Conservation (phyloP, 139 green algal species). For the Deuterostichococcus epilithicus region DNA sequence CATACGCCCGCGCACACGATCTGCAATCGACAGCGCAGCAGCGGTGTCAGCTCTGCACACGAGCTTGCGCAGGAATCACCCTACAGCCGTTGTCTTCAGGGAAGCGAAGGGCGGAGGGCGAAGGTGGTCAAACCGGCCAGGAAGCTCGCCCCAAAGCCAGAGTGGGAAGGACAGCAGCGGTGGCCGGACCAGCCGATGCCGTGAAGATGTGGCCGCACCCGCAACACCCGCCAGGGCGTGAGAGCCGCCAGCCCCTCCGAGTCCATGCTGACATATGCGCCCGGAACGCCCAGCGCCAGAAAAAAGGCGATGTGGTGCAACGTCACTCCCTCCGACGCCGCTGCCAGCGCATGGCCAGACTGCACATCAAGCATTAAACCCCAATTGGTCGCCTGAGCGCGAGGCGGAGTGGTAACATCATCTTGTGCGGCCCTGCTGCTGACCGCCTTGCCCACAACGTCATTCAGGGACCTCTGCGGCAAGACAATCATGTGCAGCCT, state of each 20-base stretch:
- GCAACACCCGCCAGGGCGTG: conserved; percentile 10
- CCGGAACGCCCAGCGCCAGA: conserved; percentile 38
- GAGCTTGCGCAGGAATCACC: neutral
- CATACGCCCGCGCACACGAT: conserved; percentile 46
- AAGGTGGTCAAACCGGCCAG: no score
- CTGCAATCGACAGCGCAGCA: conserved; percentile 10
- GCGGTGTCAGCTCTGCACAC: conserved; percentile 8
- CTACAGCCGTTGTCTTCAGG: no score
- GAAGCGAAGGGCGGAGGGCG: no score
- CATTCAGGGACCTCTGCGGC: no score
- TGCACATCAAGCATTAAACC: neutral
- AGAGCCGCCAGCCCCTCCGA: conserved; percentile 12
- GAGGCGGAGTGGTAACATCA: neutral
- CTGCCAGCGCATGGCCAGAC: conserved; percentile 38
- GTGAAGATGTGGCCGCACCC: no score
- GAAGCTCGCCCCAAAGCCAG: no score
- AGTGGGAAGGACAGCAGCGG: no score
- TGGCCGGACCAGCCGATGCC: no score
- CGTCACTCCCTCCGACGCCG: conserved; percentile 38
- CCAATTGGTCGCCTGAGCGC: no score
- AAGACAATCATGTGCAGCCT: neutral
- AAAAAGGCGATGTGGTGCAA: conserved; percentile 28
- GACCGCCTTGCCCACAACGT: neutral
- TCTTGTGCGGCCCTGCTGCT: neutral
- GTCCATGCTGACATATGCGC: conserved; percentile 40